A percentile compares a stretch with the other conserved stretches of the same genome.
These are phyloP conservation scores for Monascus purpureus DNA, from an alignment of 495 filamentous ascomycete genomes.

Conservation along the genomic window DNA sequence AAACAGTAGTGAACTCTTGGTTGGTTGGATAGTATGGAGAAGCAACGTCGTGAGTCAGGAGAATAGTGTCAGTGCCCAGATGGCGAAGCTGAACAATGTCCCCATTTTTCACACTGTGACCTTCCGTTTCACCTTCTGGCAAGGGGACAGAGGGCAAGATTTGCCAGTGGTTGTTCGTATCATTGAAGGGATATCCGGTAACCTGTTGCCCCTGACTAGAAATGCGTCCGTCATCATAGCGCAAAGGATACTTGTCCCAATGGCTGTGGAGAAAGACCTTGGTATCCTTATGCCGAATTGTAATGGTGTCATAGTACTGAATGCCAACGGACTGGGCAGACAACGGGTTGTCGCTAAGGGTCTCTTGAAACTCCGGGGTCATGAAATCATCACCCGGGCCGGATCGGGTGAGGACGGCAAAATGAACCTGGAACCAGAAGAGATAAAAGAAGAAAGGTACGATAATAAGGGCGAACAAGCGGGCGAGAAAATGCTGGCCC, in stretches of 20 bases:
- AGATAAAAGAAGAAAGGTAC: conserved; percentile 95
- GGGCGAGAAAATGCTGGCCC: conserved; percentile 79
- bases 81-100: conserved; percentile 84
- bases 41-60: conserved; percentile 96
- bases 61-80: conserved; percentile 69
- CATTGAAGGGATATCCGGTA: conserved; percentile 93
- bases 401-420: conserved; percentile 72
- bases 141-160: conserved; percentile 54
- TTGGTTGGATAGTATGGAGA: conserved; percentile 95
- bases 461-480: conserved; percentile 66
- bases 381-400: conserved; percentile 98
- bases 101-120: conserved; percentile 62
- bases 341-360: conserved; percentile 87
- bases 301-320: conserved; percentile 80
- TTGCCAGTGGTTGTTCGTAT: conserved; percentile 98
- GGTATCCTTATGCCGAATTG: conserved; percentile 90
- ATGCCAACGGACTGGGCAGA: conserved; percentile 70
- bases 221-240: conserved; percentile 94
- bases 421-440: conserved; percentile 99
- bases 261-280: conserved; percentile 94
- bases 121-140: conserved; percentile 33
- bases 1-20: conserved; percentile 89
- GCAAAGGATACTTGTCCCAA: conserved; percentile 71
- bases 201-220: conserved; percentile 97
- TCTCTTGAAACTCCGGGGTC: conserved; percentile 96